Evolutionary conservation across 257 asterid genomes (phyloP).

Genomic region (Jacaranda copaia): DNA sequence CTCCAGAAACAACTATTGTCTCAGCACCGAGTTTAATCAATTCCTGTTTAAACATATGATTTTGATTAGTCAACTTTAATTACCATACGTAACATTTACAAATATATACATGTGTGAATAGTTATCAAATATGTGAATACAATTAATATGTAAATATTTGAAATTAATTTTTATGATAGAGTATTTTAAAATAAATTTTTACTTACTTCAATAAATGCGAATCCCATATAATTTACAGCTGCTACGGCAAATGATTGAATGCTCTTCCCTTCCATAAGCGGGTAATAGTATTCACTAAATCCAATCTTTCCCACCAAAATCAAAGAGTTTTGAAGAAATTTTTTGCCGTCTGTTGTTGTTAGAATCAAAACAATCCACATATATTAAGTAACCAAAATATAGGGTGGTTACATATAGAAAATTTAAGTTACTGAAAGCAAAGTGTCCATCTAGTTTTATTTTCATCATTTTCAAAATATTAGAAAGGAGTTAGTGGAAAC

Average conservation of each 20-base stretch:
- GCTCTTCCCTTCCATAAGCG: conserved; percentile 23
- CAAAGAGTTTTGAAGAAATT: conserved; percentile 34
- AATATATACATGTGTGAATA: no score
- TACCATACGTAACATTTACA: no score
- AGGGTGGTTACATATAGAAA: no score
- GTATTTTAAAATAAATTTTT: neutral
- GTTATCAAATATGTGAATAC: no score
- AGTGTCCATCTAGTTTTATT: no score
- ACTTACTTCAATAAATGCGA: conserved; percentile 29
- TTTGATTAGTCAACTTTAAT: no score
- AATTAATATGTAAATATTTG: no score
- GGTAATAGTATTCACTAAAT: conserved; percentile 51
- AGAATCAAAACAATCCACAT: neutral
- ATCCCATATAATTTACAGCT: conserved; percentile 39
- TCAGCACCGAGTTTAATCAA: conserved; percentile 55
- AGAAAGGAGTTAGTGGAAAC: no score
- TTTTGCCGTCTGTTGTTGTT: conserved; percentile 42
- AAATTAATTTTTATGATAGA: no score
- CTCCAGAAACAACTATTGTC: conserved; percentile 60
- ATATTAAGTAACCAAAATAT: neutral
- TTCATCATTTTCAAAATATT: no score
- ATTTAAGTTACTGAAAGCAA: no score
- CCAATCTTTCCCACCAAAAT: conserved; percentile 53
- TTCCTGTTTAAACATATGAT: conserved; percentile 35
- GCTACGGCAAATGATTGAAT: conserved; percentile 37